Evolutionary conservation across 1,139 yeast species (phyloP), one percentile per base, ranked within the genome.

Genomic region (Zygoascus sp.): DNA sequence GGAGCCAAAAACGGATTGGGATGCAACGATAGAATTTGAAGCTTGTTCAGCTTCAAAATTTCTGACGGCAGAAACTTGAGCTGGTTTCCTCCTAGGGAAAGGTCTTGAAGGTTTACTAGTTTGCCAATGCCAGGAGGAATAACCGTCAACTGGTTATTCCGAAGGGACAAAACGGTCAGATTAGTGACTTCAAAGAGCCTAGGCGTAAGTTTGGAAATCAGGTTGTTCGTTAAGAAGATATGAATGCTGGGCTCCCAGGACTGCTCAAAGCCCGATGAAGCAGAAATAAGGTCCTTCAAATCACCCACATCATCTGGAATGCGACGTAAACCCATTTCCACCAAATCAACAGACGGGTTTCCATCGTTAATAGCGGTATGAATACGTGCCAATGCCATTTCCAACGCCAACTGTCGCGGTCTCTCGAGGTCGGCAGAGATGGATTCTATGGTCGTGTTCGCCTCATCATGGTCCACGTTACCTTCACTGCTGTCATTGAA

Each of bases 281-380:
- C 35, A 25, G 44, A 32, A 6, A 77, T 76, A 54, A 79, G 63
- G 48, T 77, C 70, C 52, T 70, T 68, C 53, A 80, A 64, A 56
- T 81, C 87, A 23, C 67, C 72, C 44, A 80, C 68, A 47, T 78
- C 82, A 40, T 70, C 74, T 0, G 88, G 86, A 2, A 81, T 62
- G 4, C 67, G 65, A 5, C 60, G 62, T 39, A 80, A 60, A 0
- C 67, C 69, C 55, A 75, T 57, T 15, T 66, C 61, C 44, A 77
- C 80, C 32, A 80, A 57, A 44, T 69, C 65, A 3, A 80, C 63
- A 21, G 59, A 63, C 0, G 69, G 55, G 15, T 49, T 47, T 3
- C 70, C 70, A 8, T 67, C 65, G 46, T 69, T 73, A 17, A 71
- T 53, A 5, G 66, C 65, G 9, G 32, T 37, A 23, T 54, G 58